Conservation (phyloP, 1,284 basidiomycete species). For the Uromyces viciae-fabae region DNA sequence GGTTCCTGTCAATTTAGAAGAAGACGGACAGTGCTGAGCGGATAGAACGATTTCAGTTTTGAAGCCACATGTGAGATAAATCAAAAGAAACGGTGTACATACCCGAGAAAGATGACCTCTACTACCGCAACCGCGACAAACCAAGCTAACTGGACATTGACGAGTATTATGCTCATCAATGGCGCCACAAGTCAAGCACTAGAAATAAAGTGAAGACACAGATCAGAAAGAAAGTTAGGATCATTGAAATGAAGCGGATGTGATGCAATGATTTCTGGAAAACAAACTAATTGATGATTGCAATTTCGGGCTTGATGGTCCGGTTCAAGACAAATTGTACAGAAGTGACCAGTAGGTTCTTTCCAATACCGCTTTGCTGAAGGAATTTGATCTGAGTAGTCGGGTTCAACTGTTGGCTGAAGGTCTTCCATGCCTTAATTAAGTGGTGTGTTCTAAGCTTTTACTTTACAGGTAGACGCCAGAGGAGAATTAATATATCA, state of each 20-base stretch:
- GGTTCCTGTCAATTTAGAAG: neutral
- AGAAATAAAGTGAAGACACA: neutral
- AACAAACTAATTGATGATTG: slow-evolving; percentile 29
- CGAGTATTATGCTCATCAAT: slow-evolving; percentile 40
- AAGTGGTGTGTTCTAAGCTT: too few species aligned
- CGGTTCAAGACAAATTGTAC: slow-evolving; percentile 37
- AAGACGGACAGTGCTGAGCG: slow-evolving; percentile 36
- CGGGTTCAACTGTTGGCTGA: neutral
- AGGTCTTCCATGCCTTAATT: too few species aligned
- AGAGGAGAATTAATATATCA: too few species aligned
- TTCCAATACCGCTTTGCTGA: slow-evolving; percentile 39
- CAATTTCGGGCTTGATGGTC: slow-evolving; percentile 34
- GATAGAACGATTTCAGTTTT: neutral
- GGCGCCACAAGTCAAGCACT: slow-evolving; percentile 44
- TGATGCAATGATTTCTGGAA: neutral
- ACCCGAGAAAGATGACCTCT: slow-evolving; percentile 43
- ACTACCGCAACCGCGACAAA: slow-evolving; percentile 37
- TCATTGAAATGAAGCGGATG: neutral
- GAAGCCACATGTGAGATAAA: neutral
- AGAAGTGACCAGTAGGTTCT: slow-evolving; percentile 29
- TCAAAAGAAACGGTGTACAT: neutral
- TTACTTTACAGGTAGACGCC: too few species aligned
- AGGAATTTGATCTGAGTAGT: neutral
- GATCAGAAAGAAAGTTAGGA: neutral
- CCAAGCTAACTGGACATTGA: slow-evolving; percentile 28